Conservation (phyloP, 225 moss, liverwort and hornwort genomes). For the Marchantia paleacea region DNA sequence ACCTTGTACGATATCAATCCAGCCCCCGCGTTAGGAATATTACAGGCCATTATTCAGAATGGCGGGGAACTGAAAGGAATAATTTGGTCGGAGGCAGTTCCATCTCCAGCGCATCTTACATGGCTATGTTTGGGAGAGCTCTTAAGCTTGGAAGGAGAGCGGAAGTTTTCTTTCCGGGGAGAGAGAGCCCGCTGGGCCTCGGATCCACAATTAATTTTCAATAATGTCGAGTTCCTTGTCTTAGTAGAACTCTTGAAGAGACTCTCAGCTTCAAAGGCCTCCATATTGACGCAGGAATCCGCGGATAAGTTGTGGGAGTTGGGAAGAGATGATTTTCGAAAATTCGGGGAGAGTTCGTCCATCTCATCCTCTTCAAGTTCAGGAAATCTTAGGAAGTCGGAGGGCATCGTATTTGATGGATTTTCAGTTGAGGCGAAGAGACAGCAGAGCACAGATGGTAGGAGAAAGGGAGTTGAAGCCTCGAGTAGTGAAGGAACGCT, state of each 20-base stretch:
- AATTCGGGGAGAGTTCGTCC: constrained; percentile 19
- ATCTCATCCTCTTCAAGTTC: constrained; percentile 17
- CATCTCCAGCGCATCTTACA: constrained; percentile 83
- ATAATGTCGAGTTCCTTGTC: constrained; percentile 80
- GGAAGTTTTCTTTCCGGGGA: constrained; percentile 32
- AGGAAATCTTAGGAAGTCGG: constrained; percentile 23
- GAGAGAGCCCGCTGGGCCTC: constrained; percentile 38
- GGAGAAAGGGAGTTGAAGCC: constrained; percentile 23
- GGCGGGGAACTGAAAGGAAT: constrained; percentile 77
- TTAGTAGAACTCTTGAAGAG: constrained; percentile 63
- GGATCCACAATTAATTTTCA: constrained; percentile 59
- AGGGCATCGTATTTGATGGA: constrained; percentile 22
- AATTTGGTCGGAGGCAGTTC: constrained; percentile 83
- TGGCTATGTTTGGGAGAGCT: constrained; percentile 97
- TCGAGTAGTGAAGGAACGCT: constrained; percentile 1
- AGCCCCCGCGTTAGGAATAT: constrained; percentile 56
- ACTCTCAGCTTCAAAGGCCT: constrained; percentile 22
- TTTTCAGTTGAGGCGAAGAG: constrained; percentile 7
- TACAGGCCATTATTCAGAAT: constrained; percentile 65
- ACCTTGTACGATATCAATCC: constrained; percentile 68
- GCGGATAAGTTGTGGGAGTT: constrained; percentile 41
- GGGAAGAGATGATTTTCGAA: constrained; percentile 39
- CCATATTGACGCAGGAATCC: constrained; percentile 29
- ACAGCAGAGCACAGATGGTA: constrained; percentile 13
- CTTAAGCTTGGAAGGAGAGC: constrained; percentile 57